Percentiles rank a stretch among this genome's conserved stretches.
phyloP scores from a whole-genome alignment of 768 basidiomycete genomes.

The Macrocybe gigantea region DNA sequence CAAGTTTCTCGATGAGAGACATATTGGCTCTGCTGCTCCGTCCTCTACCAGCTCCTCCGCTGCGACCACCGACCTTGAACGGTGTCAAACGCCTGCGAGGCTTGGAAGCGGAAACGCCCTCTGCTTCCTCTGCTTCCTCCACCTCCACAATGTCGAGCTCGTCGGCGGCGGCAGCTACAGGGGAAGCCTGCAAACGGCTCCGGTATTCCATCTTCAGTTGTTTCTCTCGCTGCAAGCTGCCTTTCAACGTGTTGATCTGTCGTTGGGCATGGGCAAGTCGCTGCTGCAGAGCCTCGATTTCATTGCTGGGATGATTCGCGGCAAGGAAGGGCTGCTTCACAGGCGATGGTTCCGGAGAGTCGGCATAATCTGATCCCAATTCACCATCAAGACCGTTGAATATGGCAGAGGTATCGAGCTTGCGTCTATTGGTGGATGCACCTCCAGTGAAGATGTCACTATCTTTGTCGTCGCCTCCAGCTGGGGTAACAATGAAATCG shows the following conservation, averaged over 20 bases:
- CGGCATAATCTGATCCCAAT: constrained; percentile 37
- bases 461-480: constrained; percentile 44
- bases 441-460: constrained; percentile 67
- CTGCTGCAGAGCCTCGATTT: constrained; percentile 78
- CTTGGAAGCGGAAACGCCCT: constrained; percentile 23
- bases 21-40: constrained; percentile 43
- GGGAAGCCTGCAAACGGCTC: constrained; percentile 44
- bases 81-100: constrained; percentile 41
- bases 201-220: constrained; percentile 67
- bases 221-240: constrained; percentile 77
- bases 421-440: constrained; percentile 57
- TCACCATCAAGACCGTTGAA: constrained; percentile 32
- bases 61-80: constrained; percentile 47
- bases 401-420: constrained; percentile 36
- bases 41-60: constrained; percentile 48
- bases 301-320: constrained; percentile 70
- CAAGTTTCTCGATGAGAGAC: constrained; percentile 57
- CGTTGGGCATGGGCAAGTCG: constrained; percentile 82
- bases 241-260: constrained; percentile 78
- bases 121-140: constrained; percentile 41
- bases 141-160: constrained; percentile 42
- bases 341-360: constrained; percentile 60
- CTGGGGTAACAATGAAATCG: constrained; percentile 52
- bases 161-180: constrained; percentile 25
- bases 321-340: constrained; percentile 52